phyloP scores from a whole-genome alignment of 2,329 filamentous ascomycete genomes.

The Laburnicola sp. region DNA sequence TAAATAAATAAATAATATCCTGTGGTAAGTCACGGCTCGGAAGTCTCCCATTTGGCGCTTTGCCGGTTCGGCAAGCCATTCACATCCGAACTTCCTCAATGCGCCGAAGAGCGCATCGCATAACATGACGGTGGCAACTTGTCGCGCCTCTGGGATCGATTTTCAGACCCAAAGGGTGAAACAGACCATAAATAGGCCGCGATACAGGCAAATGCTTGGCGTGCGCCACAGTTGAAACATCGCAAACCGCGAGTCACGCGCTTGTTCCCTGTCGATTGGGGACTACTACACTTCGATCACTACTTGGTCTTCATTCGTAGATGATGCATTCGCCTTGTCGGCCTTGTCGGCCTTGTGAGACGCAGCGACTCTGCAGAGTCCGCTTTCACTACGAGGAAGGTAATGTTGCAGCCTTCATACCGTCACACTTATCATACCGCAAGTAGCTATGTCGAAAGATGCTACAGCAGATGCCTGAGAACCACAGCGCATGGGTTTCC shows the following conservation, averaged over 20 bases:
- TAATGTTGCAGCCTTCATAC: not conserved
- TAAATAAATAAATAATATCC: too few relatives aligned
- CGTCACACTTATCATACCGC: not conserved
- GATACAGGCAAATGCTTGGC: conserved; percentile 23
- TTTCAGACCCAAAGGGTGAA: conserved; percentile 14
- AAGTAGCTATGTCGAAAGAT: not conserved
- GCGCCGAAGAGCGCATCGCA: too few relatives aligned
- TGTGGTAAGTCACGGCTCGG: too few relatives aligned
- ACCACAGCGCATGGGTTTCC: conserved; percentile 13
- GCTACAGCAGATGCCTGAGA: conserved; percentile 1
- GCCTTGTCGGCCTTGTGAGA: conserved; percentile 7
- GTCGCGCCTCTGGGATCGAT: too few relatives aligned
- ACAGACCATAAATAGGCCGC: conserved; percentile 21
- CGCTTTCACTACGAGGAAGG: not conserved
- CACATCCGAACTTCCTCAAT: too few relatives aligned
- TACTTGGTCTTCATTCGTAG: conserved; percentile 4
- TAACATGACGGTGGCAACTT: too few relatives aligned
- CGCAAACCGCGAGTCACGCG: conserved; percentile 18
- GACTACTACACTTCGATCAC: not conserved
- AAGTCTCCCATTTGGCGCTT: too few relatives aligned
- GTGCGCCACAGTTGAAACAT: conserved; percentile 28
- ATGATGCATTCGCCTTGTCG: not conserved
- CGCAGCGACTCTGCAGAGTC: not conserved
- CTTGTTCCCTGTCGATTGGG: not conserved
- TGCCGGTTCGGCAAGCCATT: too few relatives aligned